Base-by-base conservation (phyloP, 2,329 filamentous ascomycete species). In the Aspergillus novoparasiticus region DNA sequence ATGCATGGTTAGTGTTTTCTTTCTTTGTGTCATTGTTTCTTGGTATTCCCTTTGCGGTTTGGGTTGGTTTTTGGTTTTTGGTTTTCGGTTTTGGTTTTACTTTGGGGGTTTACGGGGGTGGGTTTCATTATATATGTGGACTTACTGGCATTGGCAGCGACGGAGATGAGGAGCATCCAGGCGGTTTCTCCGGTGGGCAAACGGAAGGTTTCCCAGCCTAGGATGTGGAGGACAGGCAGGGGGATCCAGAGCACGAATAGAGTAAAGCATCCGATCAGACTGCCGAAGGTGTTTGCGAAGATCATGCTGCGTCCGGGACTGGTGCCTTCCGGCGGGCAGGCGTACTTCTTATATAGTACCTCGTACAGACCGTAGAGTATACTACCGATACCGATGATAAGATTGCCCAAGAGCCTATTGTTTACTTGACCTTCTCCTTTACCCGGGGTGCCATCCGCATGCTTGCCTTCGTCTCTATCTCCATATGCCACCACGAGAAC, bases 331-430 rank as follows among this genome's bases (percentile, higher is more conserved):
- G 95, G 95, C 12, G 95, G 95, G 75, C 95, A 99, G 16, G 94
- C 94, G 64, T 89, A 89, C 64, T 90, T 89, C 83, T 99, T 99
- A 82, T 99, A 99, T 45, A 99, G 79, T 6, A 99, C 95, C 78
- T 99, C 95, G 79, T 99, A 99, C 55, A 99, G 89, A 0, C 95
- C 95, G 77, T 99, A 99, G 21, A 99, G 85, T 8, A 99, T 89
- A 68, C 91, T 95, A 11, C 95, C 95, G 28, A 92, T 79, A 41
- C 94, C 94, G 71, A 99, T 99, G 71, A 99, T 87, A 45, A 98
- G 80, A 75, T 99, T 99, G 8, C 95, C 95, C 0, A 94, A 76
- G 14, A 94, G 85, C 21, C 93, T 86, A 68, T 89, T 89, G 51
- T 85, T 85, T 0, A 87, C 87, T 62, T 86, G 84, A n/a, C 82